phyloP scores from a whole-genome alignment of 2,329 filamentous ascomycete species.

The Ascochyta viciae-villosae region DNA sequence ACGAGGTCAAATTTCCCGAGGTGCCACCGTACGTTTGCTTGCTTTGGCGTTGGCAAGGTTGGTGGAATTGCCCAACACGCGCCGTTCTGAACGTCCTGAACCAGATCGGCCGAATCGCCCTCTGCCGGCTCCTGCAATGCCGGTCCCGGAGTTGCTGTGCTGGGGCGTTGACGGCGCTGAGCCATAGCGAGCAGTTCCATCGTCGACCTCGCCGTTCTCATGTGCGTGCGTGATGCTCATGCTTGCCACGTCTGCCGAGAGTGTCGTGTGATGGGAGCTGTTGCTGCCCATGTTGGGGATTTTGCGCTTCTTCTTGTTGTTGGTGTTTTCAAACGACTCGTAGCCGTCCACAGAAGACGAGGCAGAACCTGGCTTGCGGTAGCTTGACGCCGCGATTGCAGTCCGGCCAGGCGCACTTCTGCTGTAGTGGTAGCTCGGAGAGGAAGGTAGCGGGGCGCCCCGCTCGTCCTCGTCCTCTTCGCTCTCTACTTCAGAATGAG shows the following conservation, averaged over 20 bases:
- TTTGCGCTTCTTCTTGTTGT: constrained; percentile 99
- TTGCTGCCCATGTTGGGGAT: constrained; percentile 87
- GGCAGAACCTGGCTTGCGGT: constrained; percentile 60
- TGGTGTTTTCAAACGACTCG: constrained; percentile 97
- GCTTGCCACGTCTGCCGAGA: constrained; percentile 70
- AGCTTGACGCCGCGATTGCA: constrained; percentile 38
- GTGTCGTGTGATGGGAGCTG: constrained; percentile 61
- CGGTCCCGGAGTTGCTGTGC: constrained; percentile 60
- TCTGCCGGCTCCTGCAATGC: constrained; percentile 83
- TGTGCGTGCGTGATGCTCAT: constrained; percentile 62
- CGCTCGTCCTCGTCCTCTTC: constrained; percentile 63
- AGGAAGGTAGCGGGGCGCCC: constrained; percentile 50
- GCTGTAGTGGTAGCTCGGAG: constrained; percentile 50
- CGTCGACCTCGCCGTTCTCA: constrained; percentile 52
- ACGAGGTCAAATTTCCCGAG: constrained; percentile 36
- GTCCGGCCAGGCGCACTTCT: constrained; percentile 39
- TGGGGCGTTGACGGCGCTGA: constrained; percentile 62
- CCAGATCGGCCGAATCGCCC: constrained; percentile 76
- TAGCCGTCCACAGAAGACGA: constrained; percentile 84
- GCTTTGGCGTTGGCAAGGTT: constrained; percentile 54
- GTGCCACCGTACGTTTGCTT: constrained; percentile 48
- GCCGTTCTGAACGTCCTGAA: constrained; percentile 52
- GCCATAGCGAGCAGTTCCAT: constrained; percentile 61
- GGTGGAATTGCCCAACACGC: constrained; percentile 52
- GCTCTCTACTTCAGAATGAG: constrained; percentile 62